Base-by-base conservation (phyloP, 2,329 filamentous ascomycete genomes). In the Paraconiothyrium sp. region DNA sequence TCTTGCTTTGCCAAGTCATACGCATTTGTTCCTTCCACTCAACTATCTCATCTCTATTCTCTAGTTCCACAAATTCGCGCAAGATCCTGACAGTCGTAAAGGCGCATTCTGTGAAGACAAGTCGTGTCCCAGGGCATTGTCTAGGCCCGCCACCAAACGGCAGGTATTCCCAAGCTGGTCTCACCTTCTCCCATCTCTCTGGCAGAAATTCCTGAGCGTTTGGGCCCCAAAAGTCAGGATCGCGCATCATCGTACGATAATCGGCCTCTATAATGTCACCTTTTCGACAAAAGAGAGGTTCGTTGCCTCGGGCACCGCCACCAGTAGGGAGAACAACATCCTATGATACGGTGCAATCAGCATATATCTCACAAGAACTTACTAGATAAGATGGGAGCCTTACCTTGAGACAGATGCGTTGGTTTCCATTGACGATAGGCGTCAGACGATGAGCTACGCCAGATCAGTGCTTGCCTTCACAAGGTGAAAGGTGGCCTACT, bases 11-110 rank as follows among this genome's bases (percentile, higher is more conserved):
- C 41, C 64, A 64, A 13, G 57, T 65, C 58, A 59, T 60, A n/a
- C 65, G 54, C 62, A 65, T 67, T 43, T 67, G 39, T 43, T 65
- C 60, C 30, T 56, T 63, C 65, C 62, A 67, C 41, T 65, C 54
- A 4, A 51, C 2, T n/a, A 54, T 54, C 4, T 46, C 20, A 58
- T 67, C 60, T 4, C 63, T 52, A 39, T 55, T 62, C 57, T 67
- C 63, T 6, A 63, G 20, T n/a, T 14, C n/a, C 37, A 37, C 11
- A 22, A 62, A 66, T 20, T 52, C 48, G 16, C 57, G 37, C 44
- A 64, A 34, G 10, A 64, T 54, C n/a, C 27, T 56, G 2, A 56
- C 43, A 8, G 43, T 56, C 2, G 41, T 47, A 24, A 46, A 47
- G 8, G 60, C 61, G 20, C 41, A 39, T 41, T 67, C 60, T 2